A percentile compares a stretch with the other conserved stretches of the same genome.
Conservation (phyloP, 805 yeast species). For the Kregervanrija pseudodelftensis region DNA sequence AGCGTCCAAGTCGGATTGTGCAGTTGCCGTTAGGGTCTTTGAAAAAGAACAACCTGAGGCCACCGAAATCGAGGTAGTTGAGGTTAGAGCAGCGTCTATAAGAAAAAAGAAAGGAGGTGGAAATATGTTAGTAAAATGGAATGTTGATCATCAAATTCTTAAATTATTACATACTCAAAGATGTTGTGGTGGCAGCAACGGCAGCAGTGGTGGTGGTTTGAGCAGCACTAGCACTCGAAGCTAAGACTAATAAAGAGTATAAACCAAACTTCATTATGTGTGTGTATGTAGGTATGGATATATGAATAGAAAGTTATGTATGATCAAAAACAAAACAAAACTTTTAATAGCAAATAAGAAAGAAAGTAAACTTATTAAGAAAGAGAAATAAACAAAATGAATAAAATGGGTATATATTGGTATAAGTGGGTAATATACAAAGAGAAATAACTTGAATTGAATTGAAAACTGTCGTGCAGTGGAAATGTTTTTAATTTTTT, state of each 20-base stretch:
- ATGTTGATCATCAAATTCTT: not conserved
- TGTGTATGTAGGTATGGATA: no score
- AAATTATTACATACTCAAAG: conserved; percentile 28
- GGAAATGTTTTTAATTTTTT: no score
- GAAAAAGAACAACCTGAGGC: conserved; percentile 62
- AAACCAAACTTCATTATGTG: conserved; percentile 47
- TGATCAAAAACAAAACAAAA: no score
- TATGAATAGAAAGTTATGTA: no score
- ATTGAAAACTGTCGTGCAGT: no score
- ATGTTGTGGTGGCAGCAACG: conserved; percentile 36
- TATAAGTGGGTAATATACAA: no score
- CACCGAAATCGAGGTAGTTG: conserved; percentile 38
- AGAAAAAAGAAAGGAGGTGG: not conserved
- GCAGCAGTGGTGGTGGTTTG: conserved; percentile 9
- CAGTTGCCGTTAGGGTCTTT: conserved; percentile 61
- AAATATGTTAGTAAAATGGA: not conserved
- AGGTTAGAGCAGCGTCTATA: conserved; percentile 45
- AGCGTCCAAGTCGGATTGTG: conserved; percentile 69
- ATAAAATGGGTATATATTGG: not conserved
- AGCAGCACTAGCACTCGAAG: conserved; percentile 13
- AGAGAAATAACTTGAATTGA: no score
- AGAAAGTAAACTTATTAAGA: not conserved
- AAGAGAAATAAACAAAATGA: conserved; percentile 1
- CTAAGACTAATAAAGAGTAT: conserved; percentile 38
- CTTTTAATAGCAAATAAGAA: not conserved